A percentile compares a stretch with the other conserved stretches of the same genome.
phyloP scores from a whole-genome alignment of 2,329 filamentous ascomycete genomes.

The Hypomyces rosellus region DNA sequence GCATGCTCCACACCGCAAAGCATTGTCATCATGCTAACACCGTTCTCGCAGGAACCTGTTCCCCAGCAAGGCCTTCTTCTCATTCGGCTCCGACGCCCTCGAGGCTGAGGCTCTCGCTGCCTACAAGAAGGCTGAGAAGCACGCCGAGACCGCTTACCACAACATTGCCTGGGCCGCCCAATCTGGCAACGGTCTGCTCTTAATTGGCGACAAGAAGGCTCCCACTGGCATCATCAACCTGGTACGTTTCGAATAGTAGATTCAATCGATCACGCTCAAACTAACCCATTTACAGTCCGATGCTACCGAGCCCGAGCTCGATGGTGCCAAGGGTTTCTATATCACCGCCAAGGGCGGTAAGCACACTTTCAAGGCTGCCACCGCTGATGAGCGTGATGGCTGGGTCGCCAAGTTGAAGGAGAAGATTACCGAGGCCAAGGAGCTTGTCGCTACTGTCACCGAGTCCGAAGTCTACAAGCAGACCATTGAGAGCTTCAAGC shows the following conservation, averaged over 20 bases:
- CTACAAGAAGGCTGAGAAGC: conserved; percentile 88
- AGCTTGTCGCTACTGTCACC: conserved; percentile 63
- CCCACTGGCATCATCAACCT: conserved; percentile 80
- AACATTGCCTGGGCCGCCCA: conserved; percentile 84
- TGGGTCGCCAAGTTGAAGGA: conserved; percentile 82
- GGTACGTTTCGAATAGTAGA: conserved; percentile 47
- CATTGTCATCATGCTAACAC: too few relatives aligned
- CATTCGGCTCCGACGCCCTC: conserved; percentile 68
- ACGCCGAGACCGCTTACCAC: conserved; percentile 64
- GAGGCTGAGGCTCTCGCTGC: conserved; percentile 65
- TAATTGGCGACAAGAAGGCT: conserved; percentile 78
- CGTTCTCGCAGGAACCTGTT: conserved; percentile 63
- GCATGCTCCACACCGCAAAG: too few relatives aligned
- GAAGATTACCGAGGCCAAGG: conserved; percentile 81
- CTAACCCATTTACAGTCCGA: conserved; percentile 38
- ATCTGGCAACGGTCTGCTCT: conserved; percentile 92
- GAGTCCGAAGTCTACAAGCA: conserved; percentile 85
- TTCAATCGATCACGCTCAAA: neutral
- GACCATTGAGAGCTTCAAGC: conserved; percentile 65
- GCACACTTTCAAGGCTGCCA: conserved; percentile 84
- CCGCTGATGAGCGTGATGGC: conserved; percentile 73
- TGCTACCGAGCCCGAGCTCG: conserved; percentile 64
- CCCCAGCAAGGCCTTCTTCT: conserved; percentile 91
- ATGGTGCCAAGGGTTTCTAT: conserved; percentile 74
- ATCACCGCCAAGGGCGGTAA: conserved; percentile 83